Evolutionary conservation across 106 monocot genomes (phyloP).

Genomic region (Dendrobium catenatum): DNA sequence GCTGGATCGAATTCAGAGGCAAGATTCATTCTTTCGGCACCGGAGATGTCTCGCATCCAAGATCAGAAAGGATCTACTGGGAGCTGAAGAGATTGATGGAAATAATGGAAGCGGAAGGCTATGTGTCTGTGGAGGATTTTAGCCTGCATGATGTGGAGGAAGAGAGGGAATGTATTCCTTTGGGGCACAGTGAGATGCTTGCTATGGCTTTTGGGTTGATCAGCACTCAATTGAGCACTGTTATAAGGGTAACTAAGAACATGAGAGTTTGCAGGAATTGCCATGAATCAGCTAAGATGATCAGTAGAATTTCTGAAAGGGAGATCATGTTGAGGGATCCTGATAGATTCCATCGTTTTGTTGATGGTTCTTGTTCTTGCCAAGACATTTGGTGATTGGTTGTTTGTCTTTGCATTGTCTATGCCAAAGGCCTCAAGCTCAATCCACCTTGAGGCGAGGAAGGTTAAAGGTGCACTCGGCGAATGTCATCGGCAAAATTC

Average conservation of each 20-base stretch:
- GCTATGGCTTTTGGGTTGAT: constrained; percentile 54
- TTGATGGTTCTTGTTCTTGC: constrained; percentile 14
- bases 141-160: constrained; percentile 60
- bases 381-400: constrained; percentile 17
- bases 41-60: constrained; percentile 53
- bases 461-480: no score
- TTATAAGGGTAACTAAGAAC: constrained; percentile 43
- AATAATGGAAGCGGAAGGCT: constrained; percentile 14
- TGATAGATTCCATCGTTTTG: constrained; percentile 14
- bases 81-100: constrained; percentile 30
- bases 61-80: constrained; percentile 47
- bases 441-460: no score
- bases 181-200: constrained; percentile 56
- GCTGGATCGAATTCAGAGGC: constrained; percentile 51
- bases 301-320: constrained; percentile 17
- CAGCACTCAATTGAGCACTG: constrained; percentile 6
- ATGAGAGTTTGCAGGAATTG: constrained; percentile 41
- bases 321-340: constrained; percentile 19
- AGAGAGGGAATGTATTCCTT: constrained; percentile 45
- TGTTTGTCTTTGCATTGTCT: no score
- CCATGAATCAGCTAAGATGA: constrained; percentile 38
- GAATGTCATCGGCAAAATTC: no score
- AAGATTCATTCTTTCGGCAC: constrained; percentile 55
- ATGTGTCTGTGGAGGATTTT: constrained; percentile 20
- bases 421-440: no score